A percentile compares a stretch with the other conserved stretches of the same genome.
phyloP scores from a whole-genome alignment of 2,329 filamentous ascomycete genomes.

The Verticillium zaregamsianum region DNA sequence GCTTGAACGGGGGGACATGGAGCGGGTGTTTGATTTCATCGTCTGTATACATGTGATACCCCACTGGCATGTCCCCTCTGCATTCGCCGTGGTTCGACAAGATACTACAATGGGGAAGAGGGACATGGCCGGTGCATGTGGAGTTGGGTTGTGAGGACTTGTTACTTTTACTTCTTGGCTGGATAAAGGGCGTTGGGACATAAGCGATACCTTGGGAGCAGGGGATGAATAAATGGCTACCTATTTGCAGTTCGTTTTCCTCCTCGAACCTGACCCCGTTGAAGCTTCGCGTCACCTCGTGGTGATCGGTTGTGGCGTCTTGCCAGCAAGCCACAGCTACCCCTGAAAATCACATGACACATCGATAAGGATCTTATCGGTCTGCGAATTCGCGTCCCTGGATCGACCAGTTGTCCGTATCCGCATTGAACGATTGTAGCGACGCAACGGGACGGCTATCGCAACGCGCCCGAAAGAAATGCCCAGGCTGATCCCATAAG shows the following conservation, averaged over 20 bases:
- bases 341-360: neutral
- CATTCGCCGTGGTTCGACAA: neutral
- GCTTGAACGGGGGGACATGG: constrained; percentile 40
- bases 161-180: neutral
- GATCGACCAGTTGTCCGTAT: neutral
- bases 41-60: neutral
- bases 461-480: neutral
- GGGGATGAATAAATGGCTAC: neutral
- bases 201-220: neutral
- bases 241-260: neutral
- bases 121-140: neutral
- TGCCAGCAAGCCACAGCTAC: neutral
- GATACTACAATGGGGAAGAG: neutral
- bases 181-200: neutral
- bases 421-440: neutral
- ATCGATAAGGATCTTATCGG: neutral
- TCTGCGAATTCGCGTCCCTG: neutral
- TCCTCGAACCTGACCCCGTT: neutral
- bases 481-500: neutral
- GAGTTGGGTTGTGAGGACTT: neutral
- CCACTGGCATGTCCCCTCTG: neutral
- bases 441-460: neutral
- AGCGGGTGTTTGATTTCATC: neutral
- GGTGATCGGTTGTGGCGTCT: neutral
- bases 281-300: too few relatives aligned